phyloP scores from a whole-genome alignment of 2,329 filamentous ascomycete species.

The Ophiosphaerella korrae region DNA sequence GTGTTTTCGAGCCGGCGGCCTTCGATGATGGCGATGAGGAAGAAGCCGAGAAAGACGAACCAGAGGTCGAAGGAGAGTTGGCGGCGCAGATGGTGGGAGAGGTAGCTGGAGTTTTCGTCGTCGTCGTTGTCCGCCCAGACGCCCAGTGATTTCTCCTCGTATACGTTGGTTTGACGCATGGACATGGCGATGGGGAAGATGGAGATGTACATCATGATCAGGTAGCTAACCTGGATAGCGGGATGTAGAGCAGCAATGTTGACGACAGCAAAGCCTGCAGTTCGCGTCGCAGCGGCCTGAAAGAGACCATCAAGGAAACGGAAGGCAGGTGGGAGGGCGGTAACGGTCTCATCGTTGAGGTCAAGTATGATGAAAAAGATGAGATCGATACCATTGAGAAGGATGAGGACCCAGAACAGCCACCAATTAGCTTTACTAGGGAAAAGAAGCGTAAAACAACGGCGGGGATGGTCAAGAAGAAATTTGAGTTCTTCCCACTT shows the following conservation, averaged over 20 bases:
- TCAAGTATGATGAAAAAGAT: slow-evolving; percentile 93
- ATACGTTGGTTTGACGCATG: slow-evolving; percentile 91
- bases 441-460: slow-evolving; percentile 94
- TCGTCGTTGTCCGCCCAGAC: slow-evolving; percentile 64
- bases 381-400: slow-evolving; percentile 83
- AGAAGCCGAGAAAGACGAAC: slow-evolving; percentile 94
- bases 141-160: slow-evolving; percentile 86
- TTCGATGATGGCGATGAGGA: slow-evolving; percentile 90
- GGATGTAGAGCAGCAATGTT: slow-evolving; percentile 80
- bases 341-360: slow-evolving; percentile 73
- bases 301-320: slow-evolving; percentile 87
- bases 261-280: slow-evolving; percentile 85
- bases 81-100: slow-evolving; percentile 86
- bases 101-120: slow-evolving; percentile 73
- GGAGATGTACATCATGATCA: slow-evolving; percentile 99
- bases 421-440: slow-evolving; percentile 92
- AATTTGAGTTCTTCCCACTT: slow-evolving; percentile 91
- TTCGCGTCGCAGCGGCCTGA: slow-evolving; percentile 86
- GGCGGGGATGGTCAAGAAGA: slow-evolving; percentile 88
- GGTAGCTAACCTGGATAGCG: slow-evolving; percentile 88
- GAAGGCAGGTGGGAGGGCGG: slow-evolving; percentile 70
- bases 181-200: slow-evolving; percentile 97
- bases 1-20: slow-evolving; percentile 69
- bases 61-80: slow-evolving; percentile 97
- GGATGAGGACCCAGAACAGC: slow-evolving; percentile 83